Evolutionary conservation across 1,284 basidiomycete genomes (phyloP).

Genomic region (Ganoderma multipileum): DNA sequence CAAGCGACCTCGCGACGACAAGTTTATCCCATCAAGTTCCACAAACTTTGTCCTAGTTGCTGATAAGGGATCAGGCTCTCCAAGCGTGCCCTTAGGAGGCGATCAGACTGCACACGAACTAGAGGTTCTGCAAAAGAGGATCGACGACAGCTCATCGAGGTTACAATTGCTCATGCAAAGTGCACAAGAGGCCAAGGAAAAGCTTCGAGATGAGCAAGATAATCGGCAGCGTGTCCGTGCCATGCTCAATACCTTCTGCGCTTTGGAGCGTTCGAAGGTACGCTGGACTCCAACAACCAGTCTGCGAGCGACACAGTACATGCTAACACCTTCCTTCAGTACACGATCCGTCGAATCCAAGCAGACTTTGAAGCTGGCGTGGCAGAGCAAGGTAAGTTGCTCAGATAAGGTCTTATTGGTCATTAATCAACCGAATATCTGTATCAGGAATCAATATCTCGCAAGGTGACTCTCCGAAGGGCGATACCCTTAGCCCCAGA

Average conservation of each 20-base stretch:
- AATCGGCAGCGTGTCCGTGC: background rate
- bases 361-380: background rate
- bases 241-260: background rate
- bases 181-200: background rate
- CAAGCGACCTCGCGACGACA: background rate
- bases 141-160: background rate
- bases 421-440: background rate
- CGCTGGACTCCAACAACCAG: background rate
- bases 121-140: background rate
- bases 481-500: background rate
- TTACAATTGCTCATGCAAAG: background rate
- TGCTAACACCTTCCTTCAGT: background rate
- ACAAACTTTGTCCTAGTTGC: background rate
- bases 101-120: background rate
- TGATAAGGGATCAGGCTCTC: background rate
- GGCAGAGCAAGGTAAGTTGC: background rate
- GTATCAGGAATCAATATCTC: background rate
- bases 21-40: background rate
- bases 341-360: background rate
- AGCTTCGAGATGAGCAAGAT: background rate
- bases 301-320: background rate
- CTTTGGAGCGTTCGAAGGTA: background rate
- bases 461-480: background rate
- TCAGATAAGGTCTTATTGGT: background rate
- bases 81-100: background rate